Evolutionary conservation across 139 green algal genomes (phyloP).

Genomic region (Closterium sp.): DNA sequence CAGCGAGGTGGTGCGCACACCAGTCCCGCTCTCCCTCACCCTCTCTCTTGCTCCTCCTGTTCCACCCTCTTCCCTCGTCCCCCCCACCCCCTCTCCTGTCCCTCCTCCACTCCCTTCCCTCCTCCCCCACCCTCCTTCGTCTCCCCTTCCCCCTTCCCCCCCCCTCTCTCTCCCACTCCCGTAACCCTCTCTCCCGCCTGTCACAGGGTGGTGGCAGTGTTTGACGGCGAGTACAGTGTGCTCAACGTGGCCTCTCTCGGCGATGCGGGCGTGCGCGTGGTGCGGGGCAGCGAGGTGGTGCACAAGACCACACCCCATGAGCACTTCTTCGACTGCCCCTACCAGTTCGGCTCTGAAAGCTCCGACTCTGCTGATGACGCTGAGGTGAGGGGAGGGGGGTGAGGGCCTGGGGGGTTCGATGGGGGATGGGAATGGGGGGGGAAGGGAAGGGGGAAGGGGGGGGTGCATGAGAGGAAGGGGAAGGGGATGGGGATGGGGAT

Average conservation of each 20-base stretch:
- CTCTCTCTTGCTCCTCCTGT: not conserved
- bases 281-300: constrained; percentile 39
- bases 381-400: not conserved
- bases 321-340: constrained; percentile 53
- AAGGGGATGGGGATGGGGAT: no score
- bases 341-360: constrained; percentile 36
- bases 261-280: constrained; percentile 32
- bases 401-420: no score
- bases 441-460: no score
- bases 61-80: no score
- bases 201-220: not conserved
- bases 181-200: not conserved
- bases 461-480: no score
- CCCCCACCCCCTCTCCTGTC: not conserved
- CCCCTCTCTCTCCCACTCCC: not conserved
- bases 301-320: constrained; percentile 26
- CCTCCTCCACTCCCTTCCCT: no score
- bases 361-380: constrained; percentile 26
- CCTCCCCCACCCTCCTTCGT: no score
- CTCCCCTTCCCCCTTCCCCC: no score
- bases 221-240: not conserved
- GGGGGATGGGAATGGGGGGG: no score
- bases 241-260: constrained; percentile 38
- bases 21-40: no score
- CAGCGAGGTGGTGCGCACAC: constrained; percentile 17